Evolutionary conservation across 23 red algal species (phyloP), one percentile per base, ranked within the genome.

Genomic region (Gracilaria caudata): DNA sequence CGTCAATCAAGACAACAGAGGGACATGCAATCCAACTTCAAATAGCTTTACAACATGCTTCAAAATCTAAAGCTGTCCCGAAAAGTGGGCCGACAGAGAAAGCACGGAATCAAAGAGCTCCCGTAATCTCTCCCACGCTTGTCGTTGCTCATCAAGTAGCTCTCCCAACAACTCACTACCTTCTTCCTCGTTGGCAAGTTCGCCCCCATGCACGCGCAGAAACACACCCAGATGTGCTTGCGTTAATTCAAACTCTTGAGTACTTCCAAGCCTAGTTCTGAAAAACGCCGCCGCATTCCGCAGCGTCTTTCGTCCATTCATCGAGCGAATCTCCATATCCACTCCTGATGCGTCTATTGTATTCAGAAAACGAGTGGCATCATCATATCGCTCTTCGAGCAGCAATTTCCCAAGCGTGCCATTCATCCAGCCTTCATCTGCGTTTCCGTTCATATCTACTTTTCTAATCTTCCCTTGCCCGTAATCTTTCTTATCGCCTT

Each of bases 211-310:
- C 7, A 57, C 68, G 61, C 39, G 57, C 58, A 96, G 64, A 63
- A 93, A 96, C 41, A 90, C 76, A 33, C 78, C 66, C 17, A 96
- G 71, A 57, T 96, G 94, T 58, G 94, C 94, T 70, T 92, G 83
- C 4, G 73, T 86, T 13, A 96, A 56, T 70, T 96, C 88, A 78
- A 88, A 96, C 34, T 85, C 82, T 36, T 49, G 21, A 8, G 78
- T 11, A 12, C 56, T 33, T 5, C 68, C 19, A 17, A 96, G 86
- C 24, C 77, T 33, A 9, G 63, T 59, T 17, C 25, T 36, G 74
- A 96, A 96, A 79, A 71, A 96, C 38, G 24, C 7, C 33, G 82
- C 87, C 5, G 88, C 88, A 30, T 76, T 80, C 8, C 34, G 53
- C 32, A 59, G 61, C 16, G 81, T 65, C 13, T 47, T 24, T 51